Conservation (phyloP, 345 rosid species). For the Gossypium bickii region DNA sequence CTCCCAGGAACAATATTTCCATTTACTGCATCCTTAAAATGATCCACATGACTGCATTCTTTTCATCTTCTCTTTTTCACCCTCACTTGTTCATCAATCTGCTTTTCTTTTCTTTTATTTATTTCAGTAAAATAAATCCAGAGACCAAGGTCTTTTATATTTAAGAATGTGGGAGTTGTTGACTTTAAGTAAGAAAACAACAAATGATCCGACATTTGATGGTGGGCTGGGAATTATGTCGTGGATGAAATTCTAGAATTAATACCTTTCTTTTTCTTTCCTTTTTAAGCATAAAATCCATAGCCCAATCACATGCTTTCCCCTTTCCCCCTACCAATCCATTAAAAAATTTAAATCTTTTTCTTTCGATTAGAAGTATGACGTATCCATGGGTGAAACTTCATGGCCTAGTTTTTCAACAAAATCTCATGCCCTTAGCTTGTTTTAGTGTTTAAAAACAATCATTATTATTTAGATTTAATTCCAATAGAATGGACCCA, state of each 20-base stretch:
- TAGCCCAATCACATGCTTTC: too few relatives aligned
- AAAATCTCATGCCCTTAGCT: too few relatives aligned
- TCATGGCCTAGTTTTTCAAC: too few relatives aligned
- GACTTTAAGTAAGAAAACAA: constrained; percentile 25
- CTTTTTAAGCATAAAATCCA: neutral
- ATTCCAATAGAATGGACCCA: too few relatives aligned
- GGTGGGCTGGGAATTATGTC: constrained; percentile 26
- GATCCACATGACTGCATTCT: neutral
- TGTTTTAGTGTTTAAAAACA: too few relatives aligned
- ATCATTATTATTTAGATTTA: too few relatives aligned
- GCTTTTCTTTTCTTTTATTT: neutral
- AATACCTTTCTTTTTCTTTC: constrained; percentile 12
- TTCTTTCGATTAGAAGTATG: too few relatives aligned
- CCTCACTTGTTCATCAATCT: neutral
- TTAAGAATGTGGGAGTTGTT: constrained; percentile 15
- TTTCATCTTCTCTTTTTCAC: neutral
- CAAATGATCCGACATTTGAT: constrained; percentile 40
- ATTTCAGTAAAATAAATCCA: too few relatives aligned
- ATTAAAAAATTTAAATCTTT: neutral
- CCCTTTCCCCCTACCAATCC: neutral
- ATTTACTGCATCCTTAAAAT: neutral
- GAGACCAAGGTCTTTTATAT: too few relatives aligned
- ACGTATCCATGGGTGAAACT: too few relatives aligned
- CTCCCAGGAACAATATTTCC: too few relatives aligned
- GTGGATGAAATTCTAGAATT: constrained; percentile 38